Conservation (phyloP, 169 alveolate species). For the Babesia ovis region DNA sequence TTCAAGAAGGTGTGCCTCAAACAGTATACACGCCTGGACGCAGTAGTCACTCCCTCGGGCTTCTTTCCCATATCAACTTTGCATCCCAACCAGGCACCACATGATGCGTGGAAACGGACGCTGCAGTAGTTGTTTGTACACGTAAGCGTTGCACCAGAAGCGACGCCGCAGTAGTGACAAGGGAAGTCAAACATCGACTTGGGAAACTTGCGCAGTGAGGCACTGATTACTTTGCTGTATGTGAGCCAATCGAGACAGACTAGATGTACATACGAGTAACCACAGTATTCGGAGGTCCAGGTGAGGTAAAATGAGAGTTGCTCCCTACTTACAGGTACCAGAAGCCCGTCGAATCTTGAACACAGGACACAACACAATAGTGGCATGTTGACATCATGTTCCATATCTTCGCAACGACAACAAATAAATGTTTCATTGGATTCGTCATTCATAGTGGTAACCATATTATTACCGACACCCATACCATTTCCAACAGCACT, state of each 20-base stretch:
- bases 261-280: constrained; percentile 52
- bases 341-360: constrained; percentile 63
- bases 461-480: neutral
- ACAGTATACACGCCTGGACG: constrained; percentile 50
- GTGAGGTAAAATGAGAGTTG: constrained; percentile 22
- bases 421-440: constrained; percentile 40
- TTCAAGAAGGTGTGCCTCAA: constrained; percentile 57
- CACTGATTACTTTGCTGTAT: constrained; percentile 20
- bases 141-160: constrained; percentile 51
- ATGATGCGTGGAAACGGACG: constrained; percentile 66
- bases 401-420: constrained; percentile 54
- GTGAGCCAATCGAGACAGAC: constrained; percentile 63
- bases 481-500: neutral
- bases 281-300: constrained; percentile 51
- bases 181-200: constrained; percentile 48
- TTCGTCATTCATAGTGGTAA: neutral
- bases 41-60: constrained; percentile 32
- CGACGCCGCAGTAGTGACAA: constrained; percentile 64
- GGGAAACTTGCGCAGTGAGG: constrained; percentile 34
- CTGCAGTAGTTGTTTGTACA: constrained; percentile 54
- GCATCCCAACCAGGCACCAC: constrained; percentile 65
- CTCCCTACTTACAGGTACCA: constrained; percentile 51
- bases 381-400: constrained; percentile 28
- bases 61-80: constrained; percentile 60
- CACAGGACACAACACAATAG: constrained; percentile 61